Base-by-base conservation (phyloP, 352 stramenopile species). In the Blastocystis sp. region DNA sequence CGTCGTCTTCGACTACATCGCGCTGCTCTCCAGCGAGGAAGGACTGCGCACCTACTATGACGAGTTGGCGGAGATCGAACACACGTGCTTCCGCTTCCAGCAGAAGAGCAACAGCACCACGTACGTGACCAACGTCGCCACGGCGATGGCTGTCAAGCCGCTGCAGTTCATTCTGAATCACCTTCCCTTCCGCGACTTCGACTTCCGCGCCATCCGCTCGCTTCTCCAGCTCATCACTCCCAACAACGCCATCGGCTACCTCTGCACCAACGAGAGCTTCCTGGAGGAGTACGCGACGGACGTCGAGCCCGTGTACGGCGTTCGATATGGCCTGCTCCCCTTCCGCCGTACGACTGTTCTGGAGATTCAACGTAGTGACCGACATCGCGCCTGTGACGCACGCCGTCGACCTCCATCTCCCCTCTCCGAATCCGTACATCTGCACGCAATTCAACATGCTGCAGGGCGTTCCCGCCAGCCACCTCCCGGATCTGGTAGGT, bases 131-230 rank as follows among this genome's bases (percentile, higher is more conserved):
- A n/a, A 11, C 16, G 36, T 81, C 24, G 69, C 69, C 2, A 54
- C 34, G 18, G 21, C 34, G 16, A 61, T 81, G 42, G 40, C 54
- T 40, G 16, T 49, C 8, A 51, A 63, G 34, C 69, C 69, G 4
- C 18, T 64, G 4, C 69, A 44, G 14, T 81, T 81, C 48, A 8
- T 81, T n/a, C 51, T 81, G 24, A 81, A 81, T 44, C 21, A n/a
- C 6, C 4, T n/a, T 2, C 69, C 69, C 29, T 81, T 63, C 48
- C n/a, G 42, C 21, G 48, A 81, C 34, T 81, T 64, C 29, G 51
- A 64, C 29, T 29, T 61, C 36, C 21, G 7, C 21, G 14, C 36
- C 32, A 46, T 81, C 24, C 27, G 14, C 6, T 21, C 16, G 1
- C 53, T 81, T 6, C 8, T 64, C 3, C 18, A 18, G 1, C 40